A percentile compares a stretch with the other conserved stretches of the same genome.
Conservation (phyloP, 78 protist species). For the Polysphondylium violaceum region DNA sequence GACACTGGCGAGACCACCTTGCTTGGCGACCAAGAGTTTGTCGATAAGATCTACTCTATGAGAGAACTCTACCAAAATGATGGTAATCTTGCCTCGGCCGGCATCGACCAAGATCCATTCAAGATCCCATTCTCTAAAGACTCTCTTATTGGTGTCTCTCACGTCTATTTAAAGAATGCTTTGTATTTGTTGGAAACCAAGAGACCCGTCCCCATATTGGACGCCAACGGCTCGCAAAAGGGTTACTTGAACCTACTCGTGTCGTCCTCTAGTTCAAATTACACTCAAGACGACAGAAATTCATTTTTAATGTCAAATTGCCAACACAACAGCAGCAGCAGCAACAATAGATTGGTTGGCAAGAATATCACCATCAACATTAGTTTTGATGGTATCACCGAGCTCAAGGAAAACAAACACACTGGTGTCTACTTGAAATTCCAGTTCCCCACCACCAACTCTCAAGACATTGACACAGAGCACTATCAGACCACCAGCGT, state of each 20-base stretch:
- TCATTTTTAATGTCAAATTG: not conserved
- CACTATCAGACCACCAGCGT: not conserved
- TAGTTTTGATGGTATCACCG: constrained; percentile 32
- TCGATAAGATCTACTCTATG: constrained; percentile 69
- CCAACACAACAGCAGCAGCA: not conserved
- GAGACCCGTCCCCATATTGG: constrained; percentile 68
- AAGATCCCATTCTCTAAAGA: constrained; percentile 17
- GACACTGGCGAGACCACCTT: constrained; percentile 58
- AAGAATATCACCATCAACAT: not conserved
- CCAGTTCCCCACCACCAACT: not conserved
- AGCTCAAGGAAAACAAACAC: constrained; percentile 20
- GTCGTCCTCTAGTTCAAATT: not conserved
- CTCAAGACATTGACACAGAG: not conserved
- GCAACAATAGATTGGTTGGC: not conserved
- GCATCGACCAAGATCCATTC: constrained; percentile 52
- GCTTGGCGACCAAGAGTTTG: constrained; percentile 46
- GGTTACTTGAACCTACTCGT: constrained; percentile 42
- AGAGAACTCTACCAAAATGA: constrained; percentile 82
- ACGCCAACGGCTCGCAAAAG: constrained; percentile 47
- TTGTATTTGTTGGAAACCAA: constrained; percentile 44
- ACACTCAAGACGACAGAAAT: constrained; percentile 21
- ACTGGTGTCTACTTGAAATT: constrained; percentile 7
- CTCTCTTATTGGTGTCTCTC: constrained; percentile 72
- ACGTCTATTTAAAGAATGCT: constrained; percentile 71
- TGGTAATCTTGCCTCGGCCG: constrained; percentile 19